Evolutionary conservation across 148 eudicot species (phyloP).

Genomic region (Agrostemma githago): DNA sequence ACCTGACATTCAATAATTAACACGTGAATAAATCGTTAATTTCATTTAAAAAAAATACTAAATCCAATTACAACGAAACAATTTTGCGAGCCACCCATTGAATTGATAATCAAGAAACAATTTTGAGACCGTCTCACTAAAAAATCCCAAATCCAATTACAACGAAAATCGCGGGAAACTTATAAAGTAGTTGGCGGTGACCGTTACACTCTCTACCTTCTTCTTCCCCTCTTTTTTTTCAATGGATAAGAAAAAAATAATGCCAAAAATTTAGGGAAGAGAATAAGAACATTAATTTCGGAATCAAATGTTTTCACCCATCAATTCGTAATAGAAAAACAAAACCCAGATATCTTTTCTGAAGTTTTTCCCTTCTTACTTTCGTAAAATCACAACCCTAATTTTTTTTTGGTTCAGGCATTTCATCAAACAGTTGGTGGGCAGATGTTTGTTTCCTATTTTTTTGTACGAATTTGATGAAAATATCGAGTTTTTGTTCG

Average conservation of each 20-base stretch:
- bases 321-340: not conserved
- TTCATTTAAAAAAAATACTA: too few relatives aligned
- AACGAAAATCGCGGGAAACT: constrained; percentile 13
- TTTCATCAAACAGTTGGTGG: constrained; percentile 16
- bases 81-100: too few relatives aligned
- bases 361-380: not conserved
- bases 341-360: not conserved
- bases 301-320: not conserved
- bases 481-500: not conserved
- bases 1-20: too few relatives aligned
- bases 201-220: constrained; percentile 11
- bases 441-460: not conserved
- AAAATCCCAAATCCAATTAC: not conserved
- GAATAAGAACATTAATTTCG: not conserved
- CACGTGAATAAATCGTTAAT: too few relatives aligned
- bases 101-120: too few relatives aligned
- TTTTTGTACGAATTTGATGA: not conserved
- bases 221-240: not conserved
- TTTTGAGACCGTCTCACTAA: too few relatives aligned
- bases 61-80: too few relatives aligned
- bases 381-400: not conserved
- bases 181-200: not conserved
- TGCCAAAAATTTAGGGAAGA: not conserved
- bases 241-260: not conserved
- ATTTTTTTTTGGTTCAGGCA: constrained; percentile 9